Conservation (phyloP, 176 grass and related monocot genomes). For the Aegilops speltoides region DNA sequence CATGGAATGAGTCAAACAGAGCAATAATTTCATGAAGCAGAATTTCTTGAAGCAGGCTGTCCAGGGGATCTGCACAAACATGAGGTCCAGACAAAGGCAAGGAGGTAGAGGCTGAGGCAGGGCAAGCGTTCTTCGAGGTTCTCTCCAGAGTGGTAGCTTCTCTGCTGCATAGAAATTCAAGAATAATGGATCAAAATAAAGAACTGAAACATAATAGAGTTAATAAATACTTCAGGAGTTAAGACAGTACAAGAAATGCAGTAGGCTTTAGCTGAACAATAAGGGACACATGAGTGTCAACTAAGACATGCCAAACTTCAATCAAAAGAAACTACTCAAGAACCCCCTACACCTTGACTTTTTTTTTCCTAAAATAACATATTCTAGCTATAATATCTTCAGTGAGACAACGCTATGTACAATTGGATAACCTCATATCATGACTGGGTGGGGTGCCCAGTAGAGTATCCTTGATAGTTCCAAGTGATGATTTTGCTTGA, state of each 20-base stretch:
- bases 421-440: neutral
- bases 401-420: neutral
- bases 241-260: neutral
- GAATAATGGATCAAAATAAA: neutral
- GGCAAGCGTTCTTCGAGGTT: neutral
- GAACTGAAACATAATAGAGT: neutral
- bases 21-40: neutral
- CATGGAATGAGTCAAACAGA: slow-evolving; percentile 2
- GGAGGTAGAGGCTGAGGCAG: neutral
- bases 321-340: too few species aligned
- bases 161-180: neutral
- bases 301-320: too few species aligned
- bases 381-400: neutral
- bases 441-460: neutral
- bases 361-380: neutral
- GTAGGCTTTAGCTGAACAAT: neutral
- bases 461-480: neutral
- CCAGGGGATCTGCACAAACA: neutral
- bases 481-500: neutral
- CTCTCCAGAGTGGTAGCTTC: neutral
- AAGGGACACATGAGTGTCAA: neutral
- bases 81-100: neutral
- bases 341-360: neutral
- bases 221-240: neutral
- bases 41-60: neutral